Base-by-base conservation (phyloP, 148 eudicot genomes). In the Amaranthus hypochondriacus region DNA sequence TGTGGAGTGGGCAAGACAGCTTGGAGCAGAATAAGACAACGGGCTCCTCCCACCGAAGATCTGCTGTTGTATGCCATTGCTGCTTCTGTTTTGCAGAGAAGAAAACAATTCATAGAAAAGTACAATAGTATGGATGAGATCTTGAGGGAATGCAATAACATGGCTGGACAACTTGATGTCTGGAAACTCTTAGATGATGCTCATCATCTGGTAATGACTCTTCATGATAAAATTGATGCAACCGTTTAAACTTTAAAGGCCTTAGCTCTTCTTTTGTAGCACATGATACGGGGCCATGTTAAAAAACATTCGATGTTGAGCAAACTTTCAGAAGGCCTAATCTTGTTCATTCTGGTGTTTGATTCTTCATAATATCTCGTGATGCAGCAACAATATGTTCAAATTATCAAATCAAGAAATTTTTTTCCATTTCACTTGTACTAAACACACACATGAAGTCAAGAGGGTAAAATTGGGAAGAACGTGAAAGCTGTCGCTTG, bases 161-260 rank as follows among this genome's bases (percentile, higher is more conserved):
- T 92, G 98, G 87, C 98, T 54, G 98, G 98, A 69, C 96, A 88
- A 42, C 90, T 95, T 11, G 92, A 95, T 79, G 93, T 95, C 39
- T 95, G 98, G 98, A 95, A 89, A 83, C 97, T 95, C 62, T 84
- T 95, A 3, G 92, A 95, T 52, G 97, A 89, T 76, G 98, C 97
- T 0, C 98, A 95, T 72, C 79, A 83, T 63, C 84, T 95, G 88
- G 98, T 95, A 53, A 91, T 89, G 59, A 92, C 81, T 47, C 96
- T 95, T 67, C 97, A 92, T 69, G 92, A 95, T 81, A 95, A 92
- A 83, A 85, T 95, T 49, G 84, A 78, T 84, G 60, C 82, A 42
- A 77, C 80, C 73, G 66, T 77, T 28, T 70, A 63, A 65, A 46
- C 63, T 77, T 28, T 70, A 63, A 65, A 46, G 64, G 5, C 39